phyloP scores from a whole-genome alignment of 192 early-diverging fungal species.

The Podila epicladia region DNA sequence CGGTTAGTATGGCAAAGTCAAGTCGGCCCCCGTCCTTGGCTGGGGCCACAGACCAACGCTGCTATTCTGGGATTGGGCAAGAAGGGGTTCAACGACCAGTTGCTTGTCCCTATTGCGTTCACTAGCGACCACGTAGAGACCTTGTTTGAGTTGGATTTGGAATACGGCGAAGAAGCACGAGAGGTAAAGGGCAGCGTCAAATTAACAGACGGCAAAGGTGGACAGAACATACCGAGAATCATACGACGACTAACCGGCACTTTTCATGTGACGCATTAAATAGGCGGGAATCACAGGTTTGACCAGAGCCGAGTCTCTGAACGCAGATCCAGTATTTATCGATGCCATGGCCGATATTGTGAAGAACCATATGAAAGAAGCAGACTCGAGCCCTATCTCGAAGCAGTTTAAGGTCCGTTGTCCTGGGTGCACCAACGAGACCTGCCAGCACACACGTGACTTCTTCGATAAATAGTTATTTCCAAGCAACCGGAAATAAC shows the following conservation, averaged over 20 bases:
- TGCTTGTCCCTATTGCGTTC: conserved; percentile 95
- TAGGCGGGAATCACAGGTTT: conserved; percentile 85
- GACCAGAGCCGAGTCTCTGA: conserved; percentile 91
- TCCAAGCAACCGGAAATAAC: no score
- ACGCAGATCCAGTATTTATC: conserved; percentile 92
- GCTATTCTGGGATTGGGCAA: conserved; percentile 83
- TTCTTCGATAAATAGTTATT: conserved; percentile 56
- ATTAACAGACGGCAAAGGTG: not conserved
- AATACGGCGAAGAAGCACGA: conserved; percentile 88
- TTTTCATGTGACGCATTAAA: not conserved
- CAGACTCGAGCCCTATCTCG: conserved; percentile 41
- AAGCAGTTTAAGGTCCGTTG: conserved; percentile 75
- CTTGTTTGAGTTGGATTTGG: conserved; percentile 94
- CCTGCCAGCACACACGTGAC: conserved; percentile 68
- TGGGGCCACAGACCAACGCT: conserved; percentile 88
- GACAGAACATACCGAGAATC: not conserved
- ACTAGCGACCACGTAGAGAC: conserved; percentile 98
- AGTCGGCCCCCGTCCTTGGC: conserved; percentile 92
- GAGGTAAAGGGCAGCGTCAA: conserved; percentile 58
- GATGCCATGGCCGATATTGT: conserved; percentile 90
- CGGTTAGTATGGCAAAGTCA: conserved; percentile 95
- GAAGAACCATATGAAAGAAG: conserved; percentile 74
- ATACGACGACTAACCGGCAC: not conserved
- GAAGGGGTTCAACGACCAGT: conserved; percentile 79
- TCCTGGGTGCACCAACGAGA: conserved; percentile 76